Evolutionary conservation across 2,329 filamentous ascomycete species (phyloP), one percentile per base, ranked within the genome.

Genomic region (Bipolaris victoriae): DNA sequence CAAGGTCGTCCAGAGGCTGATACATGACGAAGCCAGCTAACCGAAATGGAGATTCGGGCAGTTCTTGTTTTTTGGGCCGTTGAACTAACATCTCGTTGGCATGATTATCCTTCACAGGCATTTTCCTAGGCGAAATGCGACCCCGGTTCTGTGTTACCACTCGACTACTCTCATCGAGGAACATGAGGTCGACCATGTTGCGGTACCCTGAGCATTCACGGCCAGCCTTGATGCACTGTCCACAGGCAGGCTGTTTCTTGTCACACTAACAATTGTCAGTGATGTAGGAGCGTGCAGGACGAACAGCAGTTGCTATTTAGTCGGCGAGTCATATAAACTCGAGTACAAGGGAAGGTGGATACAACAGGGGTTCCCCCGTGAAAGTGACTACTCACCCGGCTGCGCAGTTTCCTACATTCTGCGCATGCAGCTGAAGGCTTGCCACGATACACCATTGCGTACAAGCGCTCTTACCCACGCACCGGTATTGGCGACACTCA

Each of bases 341-440:
- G 13, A 26, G 43, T 26, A 24, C 15, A 36, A 5, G 18, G 3
- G 13, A 20, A 36, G 18, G 50, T 41, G 3, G 46, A 15, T 24
- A 4, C 7, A 45, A 18, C 31, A 20, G 37, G 20, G 24, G 2
- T 15, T 5, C 9, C 29, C 41, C 41, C 7, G 33, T 15, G 22
- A 26, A 37, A 43, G 18, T 20, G n/a, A 22, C 15, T 5, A 61
- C 68, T 40, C 62, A 72, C 68, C 59, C 63, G 64, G 33, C 52
- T 72, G 44, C 70, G 67, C n/a, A 67, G 63, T 58, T 69, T 69
- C 43, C 71, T 63, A 53, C 70, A 73, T 62, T 71, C 68, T 44
- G 60, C 66, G 54, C 69, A 72, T 35, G 64, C 65, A 41, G 62
- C 50, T 46, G 62, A 68, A 46, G 65, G 65, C 57, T 64, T 67